Evolutionary conservation across 2,329 filamentous ascomycete genomes (phyloP).

Genomic region (Conoideocrella luteorostrata): DNA sequence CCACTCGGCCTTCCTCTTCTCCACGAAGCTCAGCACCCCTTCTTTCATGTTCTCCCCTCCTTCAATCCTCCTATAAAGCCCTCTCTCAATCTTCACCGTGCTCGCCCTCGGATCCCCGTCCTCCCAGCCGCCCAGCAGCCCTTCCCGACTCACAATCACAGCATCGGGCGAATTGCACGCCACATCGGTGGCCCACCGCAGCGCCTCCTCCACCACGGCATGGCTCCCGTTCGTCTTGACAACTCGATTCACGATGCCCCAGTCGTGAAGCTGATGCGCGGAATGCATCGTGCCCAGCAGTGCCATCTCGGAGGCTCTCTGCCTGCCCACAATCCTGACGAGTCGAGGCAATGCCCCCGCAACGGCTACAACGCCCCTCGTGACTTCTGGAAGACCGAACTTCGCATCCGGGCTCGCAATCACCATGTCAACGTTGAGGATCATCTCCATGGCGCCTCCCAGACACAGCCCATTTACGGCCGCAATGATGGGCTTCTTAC

Average conservation of each 20-base stretch:
- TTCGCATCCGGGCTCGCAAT: constrained; percentile 51
- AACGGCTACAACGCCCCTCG: constrained; percentile 62
- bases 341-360: constrained; percentile 66
- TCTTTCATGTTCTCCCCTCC: constrained; percentile 68
- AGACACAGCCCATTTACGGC: constrained; percentile 71
- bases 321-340: constrained; percentile 57
- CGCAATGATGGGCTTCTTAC: constrained; percentile 69
- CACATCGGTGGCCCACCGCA: constrained; percentile 56
- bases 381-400: constrained; percentile 68
- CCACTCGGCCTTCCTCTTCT: constrained; percentile 67
- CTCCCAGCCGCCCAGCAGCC: constrained; percentile 68
- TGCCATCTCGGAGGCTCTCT: constrained; percentile 65
- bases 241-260: constrained; percentile 66
- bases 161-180: constrained; percentile 66
- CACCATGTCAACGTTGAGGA: constrained; percentile 66
- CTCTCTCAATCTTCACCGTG: constrained; percentile 50
- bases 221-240: constrained; percentile 33
- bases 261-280: constrained; percentile 53
- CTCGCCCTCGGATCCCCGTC: constrained; percentile 57
- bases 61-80: constrained; percentile 53
- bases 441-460: constrained; percentile 73
- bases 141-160: constrained; percentile 67
- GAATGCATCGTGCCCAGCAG: constrained; percentile 55
- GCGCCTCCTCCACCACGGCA: constrained; percentile 47
- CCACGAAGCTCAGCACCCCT: constrained; percentile 68